A percentile compares a stretch with the other conserved stretches of the same genome.
phyloP scores from a whole-genome alignment of 495 filamentous ascomycete genomes.

The Thozetella sp. region DNA sequence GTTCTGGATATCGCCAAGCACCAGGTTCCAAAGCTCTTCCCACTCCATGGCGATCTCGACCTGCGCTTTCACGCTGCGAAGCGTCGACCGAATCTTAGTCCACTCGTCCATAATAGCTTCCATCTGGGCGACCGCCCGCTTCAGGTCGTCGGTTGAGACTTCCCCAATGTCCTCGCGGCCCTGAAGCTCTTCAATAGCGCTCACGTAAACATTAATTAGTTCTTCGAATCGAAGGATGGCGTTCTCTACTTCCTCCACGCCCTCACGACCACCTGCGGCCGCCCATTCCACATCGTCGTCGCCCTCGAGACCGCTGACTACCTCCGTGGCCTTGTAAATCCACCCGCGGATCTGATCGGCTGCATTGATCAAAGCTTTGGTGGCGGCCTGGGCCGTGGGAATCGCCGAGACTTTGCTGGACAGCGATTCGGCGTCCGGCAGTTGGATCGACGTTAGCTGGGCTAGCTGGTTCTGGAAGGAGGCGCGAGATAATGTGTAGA shows the following conservation, averaged over 20 bases:
- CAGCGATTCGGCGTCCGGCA: slow-evolving; percentile 81
- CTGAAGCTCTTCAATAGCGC: slow-evolving; percentile 87
- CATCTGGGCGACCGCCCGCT: slow-evolving; percentile 79
- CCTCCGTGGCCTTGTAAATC: slow-evolving; percentile 87
- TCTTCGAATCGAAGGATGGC: slow-evolving; percentile 84
- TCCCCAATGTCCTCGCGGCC: slow-evolving; percentile 71
- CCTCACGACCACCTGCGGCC: slow-evolving; percentile 87
- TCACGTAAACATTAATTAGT: slow-evolving; percentile 86
- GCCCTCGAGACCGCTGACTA: slow-evolving; percentile 80
- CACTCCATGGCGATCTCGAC: slow-evolving; percentile 98
- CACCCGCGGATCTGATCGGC: slow-evolving; percentile 90
- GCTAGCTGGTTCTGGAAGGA: slow-evolving; percentile 91
- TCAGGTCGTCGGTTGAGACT: slow-evolving; percentile 68
- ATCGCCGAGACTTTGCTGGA: slow-evolving; percentile 81
- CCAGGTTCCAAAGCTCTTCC: slow-evolving; percentile 94
- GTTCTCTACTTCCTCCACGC: slow-evolving; percentile 83
- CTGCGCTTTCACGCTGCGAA: slow-evolving; percentile 81
- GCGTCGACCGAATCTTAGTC: slow-evolving; percentile 72
- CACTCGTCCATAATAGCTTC: slow-evolving; percentile 83
- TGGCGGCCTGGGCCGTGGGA: slow-evolving; percentile 75
- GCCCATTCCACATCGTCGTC: slow-evolving; percentile 99
- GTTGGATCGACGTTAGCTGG: slow-evolving; percentile 79
- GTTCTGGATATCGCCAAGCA: slow-evolving; percentile 88
- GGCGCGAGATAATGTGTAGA: slow-evolving; percentile 85
- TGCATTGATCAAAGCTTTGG: slow-evolving; percentile 74